Percentiles rank a stretch among this genome's conserved stretches.
Evolutionary conservation across 306 rosid genomes (phyloP).

Genomic region (Potentilla sterilis): DNA sequence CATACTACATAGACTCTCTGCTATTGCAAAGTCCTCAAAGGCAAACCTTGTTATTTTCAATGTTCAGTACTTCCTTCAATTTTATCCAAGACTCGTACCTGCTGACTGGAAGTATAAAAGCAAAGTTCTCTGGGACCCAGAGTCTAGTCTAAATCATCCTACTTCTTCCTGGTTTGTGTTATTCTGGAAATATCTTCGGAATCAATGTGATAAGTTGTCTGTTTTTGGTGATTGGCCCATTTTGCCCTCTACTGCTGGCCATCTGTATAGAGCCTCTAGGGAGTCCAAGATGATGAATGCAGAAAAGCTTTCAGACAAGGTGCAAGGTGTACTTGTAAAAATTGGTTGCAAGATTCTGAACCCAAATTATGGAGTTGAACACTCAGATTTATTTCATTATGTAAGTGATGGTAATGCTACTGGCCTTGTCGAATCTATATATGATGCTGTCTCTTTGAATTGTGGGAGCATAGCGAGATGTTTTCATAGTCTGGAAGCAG

Average conservation of each 20-base stretch:
- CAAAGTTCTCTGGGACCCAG: slow-evolving; percentile 80
- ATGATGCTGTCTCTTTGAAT: slow-evolving; percentile 44
- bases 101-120: slow-evolving; percentile 80
- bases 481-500: slow-evolving; percentile 55
- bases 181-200: slow-evolving; percentile 76
- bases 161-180: slow-evolving; percentile 71
- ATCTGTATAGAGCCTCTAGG: slow-evolving; percentile 65
- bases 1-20: slow-evolving; percentile 63
- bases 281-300: slow-evolving; percentile 69
- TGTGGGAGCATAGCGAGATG: slow-evolving; percentile 44
- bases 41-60: slow-evolving; percentile 62
- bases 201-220: slow-evolving; percentile 51
- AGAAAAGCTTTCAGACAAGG: slow-evolving; percentile 51
- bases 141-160: slow-evolving; percentile 65
- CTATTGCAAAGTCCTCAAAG: slow-evolving; percentile 76
- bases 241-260: slow-evolving; percentile 76
- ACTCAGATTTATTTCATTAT: slow-evolving; percentile 65
- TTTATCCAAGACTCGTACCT: slow-evolving; percentile 70
- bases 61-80: slow-evolving; percentile 59
- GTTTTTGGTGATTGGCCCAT: slow-evolving; percentile 90
- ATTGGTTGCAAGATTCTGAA: slow-evolving; percentile 77
- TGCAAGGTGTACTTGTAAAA: slow-evolving; percentile 58
- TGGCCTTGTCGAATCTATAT: slow-evolving; percentile 70
- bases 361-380: slow-evolving; percentile 60
- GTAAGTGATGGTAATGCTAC: slow-evolving; percentile 63